These are phyloP conservation scores for Suillus americanus DNA, from an alignment of 768 basidiomycete species.

Conservation along the genomic window DNA sequence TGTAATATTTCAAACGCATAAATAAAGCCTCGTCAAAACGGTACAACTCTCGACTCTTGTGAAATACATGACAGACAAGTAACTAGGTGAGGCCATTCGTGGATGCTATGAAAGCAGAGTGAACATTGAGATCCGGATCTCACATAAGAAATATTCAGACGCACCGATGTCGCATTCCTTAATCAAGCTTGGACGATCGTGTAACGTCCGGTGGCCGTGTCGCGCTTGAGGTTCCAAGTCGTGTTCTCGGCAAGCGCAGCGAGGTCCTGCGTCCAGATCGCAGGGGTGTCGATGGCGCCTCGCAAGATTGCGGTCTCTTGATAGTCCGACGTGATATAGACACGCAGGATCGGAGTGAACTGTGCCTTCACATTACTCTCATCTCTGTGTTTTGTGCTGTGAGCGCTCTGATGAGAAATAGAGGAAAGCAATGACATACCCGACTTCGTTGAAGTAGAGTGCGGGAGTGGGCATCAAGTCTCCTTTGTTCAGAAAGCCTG, in stretches of 20 bases:
- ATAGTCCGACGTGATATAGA: slow-evolving; percentile 5
- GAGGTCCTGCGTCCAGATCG: neutral
- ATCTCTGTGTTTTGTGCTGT: neutral
- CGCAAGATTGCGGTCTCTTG: neutral
- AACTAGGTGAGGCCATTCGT: neutral
- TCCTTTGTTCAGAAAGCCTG: neutral
- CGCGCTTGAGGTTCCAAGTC: neutral
- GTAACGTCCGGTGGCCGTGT: neutral
- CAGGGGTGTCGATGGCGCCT: neutral
- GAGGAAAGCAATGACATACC: neutral
- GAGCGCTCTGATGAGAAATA: neutral
- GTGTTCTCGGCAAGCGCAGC: neutral
- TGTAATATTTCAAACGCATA: too few relatives aligned
- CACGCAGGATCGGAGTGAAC: neutral
- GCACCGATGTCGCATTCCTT: neutral
- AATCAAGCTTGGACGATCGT: neutral
- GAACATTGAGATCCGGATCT: neutral
- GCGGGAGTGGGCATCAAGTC: neutral
- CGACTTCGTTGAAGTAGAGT: neutral
- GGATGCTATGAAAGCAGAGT: neutral
- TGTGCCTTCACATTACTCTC: neutral
- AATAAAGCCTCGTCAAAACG: neutral
- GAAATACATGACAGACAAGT: neutral
- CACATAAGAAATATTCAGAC: neutral
- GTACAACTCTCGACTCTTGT: neutral